phyloP scores from a whole-genome alignment of 306 rosid genomes.

The Morella rubra region DNA sequence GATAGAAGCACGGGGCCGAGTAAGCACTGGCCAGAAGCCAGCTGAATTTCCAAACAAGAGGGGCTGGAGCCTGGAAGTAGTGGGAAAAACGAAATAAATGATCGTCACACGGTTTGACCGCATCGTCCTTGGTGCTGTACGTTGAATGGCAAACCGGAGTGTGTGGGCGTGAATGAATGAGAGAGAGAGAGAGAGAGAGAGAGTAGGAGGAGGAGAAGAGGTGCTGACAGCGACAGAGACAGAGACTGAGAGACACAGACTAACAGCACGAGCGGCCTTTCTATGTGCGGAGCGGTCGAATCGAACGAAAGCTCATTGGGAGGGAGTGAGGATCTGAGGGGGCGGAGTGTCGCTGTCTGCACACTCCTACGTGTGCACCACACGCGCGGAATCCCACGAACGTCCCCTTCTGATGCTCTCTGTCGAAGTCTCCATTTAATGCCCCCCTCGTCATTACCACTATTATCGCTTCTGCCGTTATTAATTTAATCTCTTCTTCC shows the following conservation, averaged over 20 bases:
- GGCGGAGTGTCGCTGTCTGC: background rate
- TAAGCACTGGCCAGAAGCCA: background rate
- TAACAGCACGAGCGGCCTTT: conserved; percentile 29
- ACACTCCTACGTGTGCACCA: background rate
- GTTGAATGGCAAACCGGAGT: conserved; percentile 82
- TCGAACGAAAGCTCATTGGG: conserved; percentile 28
- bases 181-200: conserved; percentile 9
- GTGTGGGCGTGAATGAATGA: conserved; percentile 65
- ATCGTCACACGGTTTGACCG: conserved; percentile 34
- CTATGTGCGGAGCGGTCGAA: conserved; percentile 36
- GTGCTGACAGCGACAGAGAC: conserved; percentile 17
- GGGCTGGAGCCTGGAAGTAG: background rate
- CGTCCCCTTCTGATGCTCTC: background rate
- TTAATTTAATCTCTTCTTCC: background rate
- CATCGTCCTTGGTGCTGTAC: conserved; percentile 60
- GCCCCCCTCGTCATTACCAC: background rate
- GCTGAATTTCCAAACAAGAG: background rate
- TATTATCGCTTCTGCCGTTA: background rate
- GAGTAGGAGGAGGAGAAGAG: background rate
- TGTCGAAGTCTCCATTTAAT: background rate
- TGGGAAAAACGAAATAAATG: background rate
- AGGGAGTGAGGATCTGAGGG: background rate
- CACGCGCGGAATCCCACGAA: conserved; percentile 2
- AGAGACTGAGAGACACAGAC: background rate
- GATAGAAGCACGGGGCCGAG: too few relatives aligned